phyloP scores from a whole-genome alignment of 1,284 basidiomycete genomes.

The Pseudozyma thailandica region DNA sequence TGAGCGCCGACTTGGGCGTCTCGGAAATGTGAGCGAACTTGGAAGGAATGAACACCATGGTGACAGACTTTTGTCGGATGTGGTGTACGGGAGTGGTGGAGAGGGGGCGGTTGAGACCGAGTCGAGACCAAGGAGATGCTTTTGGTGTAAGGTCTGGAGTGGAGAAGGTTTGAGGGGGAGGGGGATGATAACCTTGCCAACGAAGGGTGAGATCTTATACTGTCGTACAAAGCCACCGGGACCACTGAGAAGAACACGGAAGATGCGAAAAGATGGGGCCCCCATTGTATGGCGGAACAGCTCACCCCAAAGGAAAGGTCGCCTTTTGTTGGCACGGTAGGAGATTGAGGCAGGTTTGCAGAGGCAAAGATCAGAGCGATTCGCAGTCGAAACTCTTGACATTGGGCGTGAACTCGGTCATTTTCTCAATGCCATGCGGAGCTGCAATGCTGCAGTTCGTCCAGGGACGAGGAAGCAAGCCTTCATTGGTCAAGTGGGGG shows the following conservation, averaged over 20 bases:
- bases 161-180: background rate
- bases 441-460: too few species aligned
- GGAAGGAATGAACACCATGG: slow-evolving; percentile 38
- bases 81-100: background rate
- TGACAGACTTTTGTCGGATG: background rate
- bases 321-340: slow-evolving; percentile 1
- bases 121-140: slow-evolving; percentile 3
- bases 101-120: slow-evolving; percentile 13
- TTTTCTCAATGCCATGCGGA: too few species aligned
- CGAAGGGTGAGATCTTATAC: background rate
- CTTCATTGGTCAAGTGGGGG: too few species aligned
- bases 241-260: background rate
- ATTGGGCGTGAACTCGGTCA: too few species aligned
- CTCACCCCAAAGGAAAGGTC: background rate
- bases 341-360: too few species aligned
- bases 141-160: background rate
- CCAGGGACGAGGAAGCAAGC: too few species aligned
- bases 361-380: too few species aligned
- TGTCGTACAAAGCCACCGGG: background rate
- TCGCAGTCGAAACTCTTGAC: too few species aligned
- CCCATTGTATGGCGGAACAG: slow-evolving; percentile 2
- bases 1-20: slow-evolving; percentile 47
- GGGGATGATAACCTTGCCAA: background rate
- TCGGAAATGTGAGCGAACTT: slow-evolving; percentile 44
- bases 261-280: slow-evolving; percentile 17